Evolutionary conservation across 23 red algal genomes (phyloP).

Genomic region (Gracilariopsis chorda): DNA sequence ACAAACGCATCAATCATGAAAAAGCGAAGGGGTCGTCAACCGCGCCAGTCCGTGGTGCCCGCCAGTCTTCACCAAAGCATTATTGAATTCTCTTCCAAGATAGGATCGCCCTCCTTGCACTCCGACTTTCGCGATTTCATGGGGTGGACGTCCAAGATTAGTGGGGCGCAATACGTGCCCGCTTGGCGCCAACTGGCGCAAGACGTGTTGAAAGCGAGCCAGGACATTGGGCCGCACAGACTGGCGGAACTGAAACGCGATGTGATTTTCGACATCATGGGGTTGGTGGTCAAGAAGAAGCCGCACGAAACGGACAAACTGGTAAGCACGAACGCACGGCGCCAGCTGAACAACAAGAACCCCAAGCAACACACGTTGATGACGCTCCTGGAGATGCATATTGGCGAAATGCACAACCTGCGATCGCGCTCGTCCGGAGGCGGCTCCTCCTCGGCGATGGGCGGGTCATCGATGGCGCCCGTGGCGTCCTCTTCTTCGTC

Average conservation of each 20-base stretch:
- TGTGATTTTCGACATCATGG: conserved; percentile 35
- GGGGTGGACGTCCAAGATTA: conserved; percentile 15
- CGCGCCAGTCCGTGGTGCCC: conserved; percentile 20
- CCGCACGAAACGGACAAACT: conserved; percentile 43
- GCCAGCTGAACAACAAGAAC: conserved; percentile 21
- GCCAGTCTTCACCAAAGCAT: conserved; percentile 20
- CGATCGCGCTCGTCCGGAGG: background rate
- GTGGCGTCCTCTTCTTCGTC: background rate
- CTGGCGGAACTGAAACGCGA: conserved; percentile 31
- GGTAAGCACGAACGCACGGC: conserved; percentile 49
- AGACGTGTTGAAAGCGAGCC: background rate
- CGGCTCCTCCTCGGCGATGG: background rate
- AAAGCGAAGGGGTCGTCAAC: conserved; percentile 40
- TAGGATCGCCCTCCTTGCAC: conserved; percentile 14
- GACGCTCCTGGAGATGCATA: conserved; percentile 29
- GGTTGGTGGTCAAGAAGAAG: conserved; percentile 26
- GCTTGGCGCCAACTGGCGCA: conserved; percentile 24
- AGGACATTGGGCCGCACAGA: background rate
- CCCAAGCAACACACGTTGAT: conserved; percentile 9
- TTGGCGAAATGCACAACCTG: background rate
- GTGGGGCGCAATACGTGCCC: background rate
- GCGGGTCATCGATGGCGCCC: background rate
- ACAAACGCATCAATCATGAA: conserved; percentile 37
- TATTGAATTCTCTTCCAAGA: background rate
- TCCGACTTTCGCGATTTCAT: conserved; percentile 32